These are phyloP conservation scores for Nakazawaea ishiwadae DNA, from an alignment of 805 yeast genomes.

Conservation along the genomic window DNA sequence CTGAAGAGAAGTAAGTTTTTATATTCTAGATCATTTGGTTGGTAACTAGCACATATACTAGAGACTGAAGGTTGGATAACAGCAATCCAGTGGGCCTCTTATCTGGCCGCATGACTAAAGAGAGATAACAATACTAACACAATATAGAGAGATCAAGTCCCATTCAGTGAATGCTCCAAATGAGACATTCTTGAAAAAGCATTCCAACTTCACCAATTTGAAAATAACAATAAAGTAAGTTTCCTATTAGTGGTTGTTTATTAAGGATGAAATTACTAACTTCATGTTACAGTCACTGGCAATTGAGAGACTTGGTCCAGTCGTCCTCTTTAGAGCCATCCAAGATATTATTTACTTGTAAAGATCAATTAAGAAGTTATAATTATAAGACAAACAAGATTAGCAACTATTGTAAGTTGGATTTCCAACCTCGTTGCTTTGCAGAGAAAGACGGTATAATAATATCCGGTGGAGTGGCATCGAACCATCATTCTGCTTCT, in stretches of 20 bases:
- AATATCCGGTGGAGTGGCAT: constrained; percentile 44
- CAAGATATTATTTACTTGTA: constrained; percentile 54
- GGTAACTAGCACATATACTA: too few species aligned
- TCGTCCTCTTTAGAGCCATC: constrained; percentile 36
- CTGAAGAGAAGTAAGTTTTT: not conserved
- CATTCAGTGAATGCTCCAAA: not conserved
- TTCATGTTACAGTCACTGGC: constrained; percentile 60
- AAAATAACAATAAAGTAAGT: constrained; percentile 32
- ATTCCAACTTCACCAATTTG: constrained; percentile 23
- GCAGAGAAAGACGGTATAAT: constrained; percentile 47
- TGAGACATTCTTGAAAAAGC: constrained; percentile 7
- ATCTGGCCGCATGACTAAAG: too few species aligned
- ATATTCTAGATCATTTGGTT: too few species aligned
- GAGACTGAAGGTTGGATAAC: too few species aligned
- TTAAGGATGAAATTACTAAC: not conserved
- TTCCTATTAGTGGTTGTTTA: not conserved
- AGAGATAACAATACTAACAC: too few species aligned
- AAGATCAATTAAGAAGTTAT: constrained; percentile 44
- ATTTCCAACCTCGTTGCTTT: constrained; percentile 69
- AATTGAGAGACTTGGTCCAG: constrained; percentile 68
- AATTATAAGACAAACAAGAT: constrained; percentile 33
- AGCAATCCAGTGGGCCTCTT: too few species aligned
- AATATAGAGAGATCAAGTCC: not conserved
- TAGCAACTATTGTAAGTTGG: constrained; percentile 41
- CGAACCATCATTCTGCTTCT: constrained; percentile 11